phyloP scores from a whole-genome alignment of 2,329 filamentous ascomycete genomes.

The Nemania diffusa region DNA sequence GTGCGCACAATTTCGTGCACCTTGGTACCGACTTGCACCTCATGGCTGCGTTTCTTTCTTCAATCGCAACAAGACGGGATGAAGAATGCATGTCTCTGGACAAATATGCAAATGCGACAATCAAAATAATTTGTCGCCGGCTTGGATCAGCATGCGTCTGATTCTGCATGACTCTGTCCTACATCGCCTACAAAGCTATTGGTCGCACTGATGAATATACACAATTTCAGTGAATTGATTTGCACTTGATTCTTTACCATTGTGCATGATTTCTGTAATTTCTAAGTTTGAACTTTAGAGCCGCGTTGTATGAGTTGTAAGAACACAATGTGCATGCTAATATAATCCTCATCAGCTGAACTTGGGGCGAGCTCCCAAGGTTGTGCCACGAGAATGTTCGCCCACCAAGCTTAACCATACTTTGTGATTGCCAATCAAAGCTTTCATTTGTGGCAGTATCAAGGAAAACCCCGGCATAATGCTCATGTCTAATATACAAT shows the following conservation, averaged over 20 bases:
- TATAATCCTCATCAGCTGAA: not conserved
- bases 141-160: constrained; percentile 22
- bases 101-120: constrained; percentile 17
- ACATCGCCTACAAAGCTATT: constrained; percentile 10
- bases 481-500: too few relatives aligned
- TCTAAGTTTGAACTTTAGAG: not conserved
- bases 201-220: constrained; percentile 26
- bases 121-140: constrained; percentile 11
- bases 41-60: not conserved
- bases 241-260: not conserved
- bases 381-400: not conserved
- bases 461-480: too few relatives aligned
- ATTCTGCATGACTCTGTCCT: constrained; percentile 9
- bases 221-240: constrained; percentile 9
- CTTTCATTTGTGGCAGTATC: too few relatives aligned
- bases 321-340: not conserved
- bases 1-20: not conserved
- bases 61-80: constrained; percentile 9
- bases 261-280: not conserved
- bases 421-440: not conserved
- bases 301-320: not conserved
- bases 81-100: constrained; percentile 10
- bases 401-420: not conserved
- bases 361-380: not conserved
- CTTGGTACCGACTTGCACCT: constrained; percentile 6